Conservation (phyloP, 2,329 filamentous ascomycete genomes). For the Sclerotinia glacialis region DNA sequence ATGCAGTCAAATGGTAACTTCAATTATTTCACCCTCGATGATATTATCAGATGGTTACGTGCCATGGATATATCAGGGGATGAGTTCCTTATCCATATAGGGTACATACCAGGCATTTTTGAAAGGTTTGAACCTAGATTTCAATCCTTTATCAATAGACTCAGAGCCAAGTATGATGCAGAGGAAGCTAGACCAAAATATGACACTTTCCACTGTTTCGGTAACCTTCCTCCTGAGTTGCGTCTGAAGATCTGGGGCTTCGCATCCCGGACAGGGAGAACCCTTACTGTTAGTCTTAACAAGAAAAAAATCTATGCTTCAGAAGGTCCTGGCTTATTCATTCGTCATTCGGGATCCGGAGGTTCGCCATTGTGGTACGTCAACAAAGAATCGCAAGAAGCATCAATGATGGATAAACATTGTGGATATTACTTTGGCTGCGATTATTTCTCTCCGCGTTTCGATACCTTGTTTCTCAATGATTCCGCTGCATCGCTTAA, state of each 20-base stretch:
- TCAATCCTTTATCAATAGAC: not conserved
- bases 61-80: not conserved
- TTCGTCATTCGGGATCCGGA: not conserved
- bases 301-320: not conserved
- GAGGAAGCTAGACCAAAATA: constrained; percentile 8
- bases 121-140: not conserved
- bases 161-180: not conserved
- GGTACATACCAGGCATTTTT: not conserved
- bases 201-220: not conserved
- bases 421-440: not conserved
- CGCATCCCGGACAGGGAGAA: not conserved
- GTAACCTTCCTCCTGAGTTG: not conserved
- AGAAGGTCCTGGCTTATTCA: constrained; percentile 9
- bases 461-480: constrained; percentile 12
- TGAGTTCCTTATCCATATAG: not conserved
- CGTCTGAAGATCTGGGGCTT: constrained; percentile 8
- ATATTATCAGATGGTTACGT: not conserved
- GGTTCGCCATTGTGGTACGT: constrained; percentile 5
- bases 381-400: not conserved
- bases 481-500: not conserved
- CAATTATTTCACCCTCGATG: not conserved
- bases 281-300: not conserved
- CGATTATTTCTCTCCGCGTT: constrained; percentile 2
- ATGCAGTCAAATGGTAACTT: constrained; percentile 10
- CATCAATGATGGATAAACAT: not conserved